Percentiles rank a stretch among this genome's conserved stretches.
Evolutionary conservation across 176 grass and related monocot genomes (phyloP).

Genomic region (Musa schizocarpa): DNA sequence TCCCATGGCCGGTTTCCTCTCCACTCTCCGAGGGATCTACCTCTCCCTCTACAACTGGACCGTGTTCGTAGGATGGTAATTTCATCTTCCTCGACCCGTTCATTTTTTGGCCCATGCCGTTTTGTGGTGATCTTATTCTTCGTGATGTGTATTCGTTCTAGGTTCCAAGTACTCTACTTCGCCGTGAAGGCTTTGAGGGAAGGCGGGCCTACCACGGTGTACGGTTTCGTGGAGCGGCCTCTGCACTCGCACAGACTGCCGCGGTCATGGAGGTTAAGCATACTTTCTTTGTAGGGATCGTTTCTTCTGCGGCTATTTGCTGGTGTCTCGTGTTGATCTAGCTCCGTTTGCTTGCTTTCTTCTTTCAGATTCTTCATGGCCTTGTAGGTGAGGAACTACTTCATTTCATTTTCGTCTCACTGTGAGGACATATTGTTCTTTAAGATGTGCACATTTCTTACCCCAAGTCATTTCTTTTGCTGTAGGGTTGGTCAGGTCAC

Average conservation of each 20-base stretch:
- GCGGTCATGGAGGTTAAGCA: constrained; percentile 46
- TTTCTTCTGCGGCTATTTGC: constrained; percentile 5
- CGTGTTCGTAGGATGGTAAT: constrained; percentile 49
- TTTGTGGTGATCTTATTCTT: neutral
- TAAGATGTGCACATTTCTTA: neutral
- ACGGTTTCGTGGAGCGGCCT: constrained; percentile 44
- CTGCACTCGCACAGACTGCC: constrained; percentile 57
- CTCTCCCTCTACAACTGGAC: constrained; percentile 51
- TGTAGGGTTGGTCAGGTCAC: constrained; percentile 46
- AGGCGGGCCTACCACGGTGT: constrained; percentile 33
- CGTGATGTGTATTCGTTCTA: constrained; percentile 3
- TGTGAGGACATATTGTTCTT: neutral
- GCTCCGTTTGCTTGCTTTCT: constrained; percentile 15
- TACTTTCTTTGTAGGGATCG: neutral
- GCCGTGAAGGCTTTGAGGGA: constrained; percentile 28
- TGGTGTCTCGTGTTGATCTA: constrained; percentile 10
- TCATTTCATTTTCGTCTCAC: neutral
- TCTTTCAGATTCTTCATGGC: constrained; percentile 39
- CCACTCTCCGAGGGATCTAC: constrained; percentile 37
- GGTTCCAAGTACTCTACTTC: constrained; percentile 49
- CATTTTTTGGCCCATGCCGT: neutral
- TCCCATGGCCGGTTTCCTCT: constrained; percentile 29
- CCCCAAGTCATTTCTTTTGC: neutral
- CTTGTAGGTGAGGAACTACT: constrained; percentile 31
- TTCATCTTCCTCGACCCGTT: neutral